Conservation (phyloP, 148 eudicot species). For the Diospyros kaki region DNA sequence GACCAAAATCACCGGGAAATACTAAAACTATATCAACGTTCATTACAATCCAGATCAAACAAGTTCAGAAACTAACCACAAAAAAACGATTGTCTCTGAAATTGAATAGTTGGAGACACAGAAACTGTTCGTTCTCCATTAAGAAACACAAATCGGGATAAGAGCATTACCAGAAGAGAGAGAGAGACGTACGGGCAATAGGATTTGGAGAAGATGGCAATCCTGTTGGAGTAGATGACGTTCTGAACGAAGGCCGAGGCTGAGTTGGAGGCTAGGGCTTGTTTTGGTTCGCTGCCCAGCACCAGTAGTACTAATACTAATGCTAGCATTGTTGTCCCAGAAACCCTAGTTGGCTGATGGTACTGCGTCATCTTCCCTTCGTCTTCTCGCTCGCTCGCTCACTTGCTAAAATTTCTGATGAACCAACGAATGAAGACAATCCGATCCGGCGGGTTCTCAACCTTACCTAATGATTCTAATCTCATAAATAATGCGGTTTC, state of each 20-base stretch:
- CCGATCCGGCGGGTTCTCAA: too few relatives aligned
- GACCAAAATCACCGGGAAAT: too few relatives aligned
- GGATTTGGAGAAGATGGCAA: constrained; percentile 93
- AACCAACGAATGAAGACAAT: too few relatives aligned
- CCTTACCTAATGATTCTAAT: too few relatives aligned
- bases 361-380: not conserved
- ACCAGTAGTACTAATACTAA: constrained; percentile 20
- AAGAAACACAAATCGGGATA: not conserved
- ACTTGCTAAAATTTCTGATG: not conserved
- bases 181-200: constrained; percentile 71
- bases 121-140: not conserved
- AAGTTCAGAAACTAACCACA: too few relatives aligned
- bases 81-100: not conserved
- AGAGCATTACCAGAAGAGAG: not conserved
- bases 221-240: constrained; percentile 77
- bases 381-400: not conserved
- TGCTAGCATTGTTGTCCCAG: not conserved
- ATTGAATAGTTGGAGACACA: not conserved
- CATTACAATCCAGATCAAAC: too few relatives aligned
- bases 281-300: constrained; percentile 12
- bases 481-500: too few relatives aligned
- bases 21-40: too few relatives aligned
- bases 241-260: constrained; percentile 84
- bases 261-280: constrained; percentile 57
- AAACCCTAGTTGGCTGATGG: constrained; percentile 3